Evolutionary conservation across 179 eudicot species (phyloP).

Genomic region (Beta lomatogona): DNA sequence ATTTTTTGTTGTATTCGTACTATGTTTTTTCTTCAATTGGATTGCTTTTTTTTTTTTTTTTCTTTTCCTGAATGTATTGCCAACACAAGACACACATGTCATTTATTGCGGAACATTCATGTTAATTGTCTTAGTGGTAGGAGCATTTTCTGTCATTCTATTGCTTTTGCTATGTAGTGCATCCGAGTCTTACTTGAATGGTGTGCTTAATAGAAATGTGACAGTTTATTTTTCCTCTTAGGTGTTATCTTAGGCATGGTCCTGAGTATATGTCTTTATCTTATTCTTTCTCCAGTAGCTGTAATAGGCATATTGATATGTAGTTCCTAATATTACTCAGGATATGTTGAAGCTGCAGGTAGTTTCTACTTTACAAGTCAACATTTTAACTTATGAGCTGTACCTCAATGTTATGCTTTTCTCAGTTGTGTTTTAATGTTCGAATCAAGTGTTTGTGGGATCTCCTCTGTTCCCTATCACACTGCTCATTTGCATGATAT

Average conservation of each 20-base stretch:
- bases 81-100: background rate
- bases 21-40: background rate
- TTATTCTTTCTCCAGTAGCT: background rate
- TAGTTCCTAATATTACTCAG: background rate
- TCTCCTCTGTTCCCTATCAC: background rate
- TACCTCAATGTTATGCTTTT: background rate
- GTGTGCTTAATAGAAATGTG: background rate
- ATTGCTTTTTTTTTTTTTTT: background rate
- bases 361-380: background rate
- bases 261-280: background rate
- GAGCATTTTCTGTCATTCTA: background rate
- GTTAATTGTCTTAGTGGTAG: background rate
- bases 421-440: background rate
- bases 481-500: background rate
- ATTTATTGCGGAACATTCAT: constrained; percentile 1
- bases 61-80: background rate
- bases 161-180: background rate
- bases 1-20: background rate
- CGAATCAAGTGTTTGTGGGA: background rate
- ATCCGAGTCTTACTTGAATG: too few species aligned
- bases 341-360: background rate
- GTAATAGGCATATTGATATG: background rate
- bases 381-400: background rate
- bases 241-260: background rate
- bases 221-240: background rate